Conservation (phyloP, 441 rosid genomes). For the Corymbia citriodora region DNA sequence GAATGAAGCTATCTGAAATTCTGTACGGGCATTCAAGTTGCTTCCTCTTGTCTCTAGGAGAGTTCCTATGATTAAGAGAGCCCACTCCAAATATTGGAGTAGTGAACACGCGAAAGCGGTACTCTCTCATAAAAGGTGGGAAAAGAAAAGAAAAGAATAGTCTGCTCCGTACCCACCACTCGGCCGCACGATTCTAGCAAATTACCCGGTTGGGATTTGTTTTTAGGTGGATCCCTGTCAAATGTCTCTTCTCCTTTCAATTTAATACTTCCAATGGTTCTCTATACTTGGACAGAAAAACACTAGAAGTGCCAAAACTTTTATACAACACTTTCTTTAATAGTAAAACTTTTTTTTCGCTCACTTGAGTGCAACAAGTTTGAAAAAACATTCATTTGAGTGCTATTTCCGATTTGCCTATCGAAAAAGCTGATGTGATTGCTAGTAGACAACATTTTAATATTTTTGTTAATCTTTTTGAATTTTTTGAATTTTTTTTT, state of each 20-base stretch:
- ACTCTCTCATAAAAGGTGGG: conserved; percentile 72
- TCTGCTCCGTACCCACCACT: conserved; percentile 17
- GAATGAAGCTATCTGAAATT: not conserved
- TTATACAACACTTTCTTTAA: too few species aligned
- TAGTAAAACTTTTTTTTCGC: too few species aligned
- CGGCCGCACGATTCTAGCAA: not conserved
- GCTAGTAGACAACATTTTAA: too few species aligned
- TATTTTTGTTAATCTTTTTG: too few species aligned
- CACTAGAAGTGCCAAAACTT: too few species aligned
- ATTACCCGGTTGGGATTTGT: not conserved
- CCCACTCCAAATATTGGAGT: not conserved
- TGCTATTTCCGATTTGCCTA: too few species aligned
- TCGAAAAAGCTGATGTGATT: too few species aligned
- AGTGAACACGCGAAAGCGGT: not conserved
- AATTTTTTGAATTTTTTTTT: too few species aligned
- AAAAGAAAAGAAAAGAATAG: conserved; percentile 25
- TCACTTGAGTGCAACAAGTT: too few species aligned
- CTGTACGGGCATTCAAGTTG: not conserved
- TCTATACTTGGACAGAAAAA: not conserved
- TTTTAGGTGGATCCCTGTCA: not conserved
- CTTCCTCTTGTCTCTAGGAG: not conserved
- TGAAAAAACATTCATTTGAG: too few species aligned
- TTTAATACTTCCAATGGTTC: not conserved
- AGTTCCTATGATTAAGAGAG: not conserved
- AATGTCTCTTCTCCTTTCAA: not conserved